These are phyloP conservation scores for Pseudogymnoascus sp. DNA, from an alignment of 2,329 filamentous ascomycete genomes.

Conservation along the genomic window DNA sequence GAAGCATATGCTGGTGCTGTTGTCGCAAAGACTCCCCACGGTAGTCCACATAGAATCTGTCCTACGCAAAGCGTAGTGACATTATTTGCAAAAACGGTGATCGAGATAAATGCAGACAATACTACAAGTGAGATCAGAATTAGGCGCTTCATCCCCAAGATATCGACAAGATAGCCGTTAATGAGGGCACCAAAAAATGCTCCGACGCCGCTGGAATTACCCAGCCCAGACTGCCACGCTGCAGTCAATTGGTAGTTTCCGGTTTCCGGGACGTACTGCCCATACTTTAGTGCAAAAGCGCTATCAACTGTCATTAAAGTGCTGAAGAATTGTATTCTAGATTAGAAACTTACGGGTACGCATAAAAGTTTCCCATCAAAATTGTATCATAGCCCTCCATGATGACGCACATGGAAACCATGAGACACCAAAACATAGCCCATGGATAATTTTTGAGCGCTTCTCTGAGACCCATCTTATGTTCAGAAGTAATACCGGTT, in stretches of 20 bases:
- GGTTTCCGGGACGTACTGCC: constrained; percentile 16
- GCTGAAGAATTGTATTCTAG: no score
- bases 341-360: constrained; percentile 16
- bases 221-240: constrained; percentile 25
- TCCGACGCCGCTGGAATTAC: constrained; percentile 25
- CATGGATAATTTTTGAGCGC: constrained; percentile 22
- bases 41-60: constrained; percentile 36
- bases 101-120: constrained; percentile 41
- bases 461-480: constrained; percentile 14
- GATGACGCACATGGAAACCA: constrained; percentile 25
- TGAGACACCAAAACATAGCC: constrained; percentile 23
- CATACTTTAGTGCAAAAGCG: constrained; percentile 22
- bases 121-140: constrained; percentile 39
- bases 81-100: constrained; percentile 43
- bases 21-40: constrained; percentile 39
- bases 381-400: constrained; percentile 26
- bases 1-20: constrained; percentile 39
- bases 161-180: constrained; percentile 39
- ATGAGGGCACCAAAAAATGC: constrained; percentile 30
- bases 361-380: constrained; percentile 23
- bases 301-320: no score
- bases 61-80: constrained; percentile 39
- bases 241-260: constrained; percentile 22
- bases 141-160: constrained; percentile 40
- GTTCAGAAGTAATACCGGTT: constrained; percentile 16